Percentiles rank a stretch among this genome's conserved stretches.
Evolutionary conservation across 2,329 filamentous ascomycete genomes (phyloP).

Genomic region (Curvularia verruculosa): DNA sequence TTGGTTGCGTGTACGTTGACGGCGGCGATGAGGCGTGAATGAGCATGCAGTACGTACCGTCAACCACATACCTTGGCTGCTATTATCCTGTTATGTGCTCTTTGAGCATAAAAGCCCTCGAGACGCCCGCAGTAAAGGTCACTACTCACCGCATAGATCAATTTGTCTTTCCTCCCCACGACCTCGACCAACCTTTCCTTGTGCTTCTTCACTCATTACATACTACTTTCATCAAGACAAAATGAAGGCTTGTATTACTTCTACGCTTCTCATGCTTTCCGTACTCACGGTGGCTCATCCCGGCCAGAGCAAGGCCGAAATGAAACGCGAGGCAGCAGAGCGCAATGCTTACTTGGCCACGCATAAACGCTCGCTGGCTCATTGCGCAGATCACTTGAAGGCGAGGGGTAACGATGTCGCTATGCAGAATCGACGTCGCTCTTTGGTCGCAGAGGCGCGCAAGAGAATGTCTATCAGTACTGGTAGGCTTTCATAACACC

Average conservation of each 20-base stretch:
- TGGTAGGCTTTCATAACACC: neutral
- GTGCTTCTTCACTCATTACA: neutral
- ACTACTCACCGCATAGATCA: neutral
- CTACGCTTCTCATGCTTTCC: neutral
- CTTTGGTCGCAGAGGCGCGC: conserved; percentile 49
- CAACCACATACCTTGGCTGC: neutral
- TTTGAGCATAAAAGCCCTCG: neutral
- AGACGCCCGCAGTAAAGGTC: too few species aligned
- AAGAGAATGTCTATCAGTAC: conserved; percentile 43
- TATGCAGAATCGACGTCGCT: conserved; percentile 45
- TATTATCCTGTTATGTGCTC: neutral
- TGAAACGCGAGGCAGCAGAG: neutral
- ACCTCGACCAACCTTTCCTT: neutral
- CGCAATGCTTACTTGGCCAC: neutral
- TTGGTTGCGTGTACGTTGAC: neutral
- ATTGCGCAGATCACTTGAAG: neutral
- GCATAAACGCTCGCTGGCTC: conserved; percentile 1
- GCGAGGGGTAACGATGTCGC: conserved; percentile 1
- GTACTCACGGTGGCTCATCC: neutral
- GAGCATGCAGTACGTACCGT: neutral
- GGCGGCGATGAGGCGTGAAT: neutral
- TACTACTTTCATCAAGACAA: neutral
- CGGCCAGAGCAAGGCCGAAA: conserved; percentile 8
- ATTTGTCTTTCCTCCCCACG: neutral
- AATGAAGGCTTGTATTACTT: neutral